phyloP scores from a whole-genome alignment of 345 rosid species.

The Aegle marmelos region DNA sequence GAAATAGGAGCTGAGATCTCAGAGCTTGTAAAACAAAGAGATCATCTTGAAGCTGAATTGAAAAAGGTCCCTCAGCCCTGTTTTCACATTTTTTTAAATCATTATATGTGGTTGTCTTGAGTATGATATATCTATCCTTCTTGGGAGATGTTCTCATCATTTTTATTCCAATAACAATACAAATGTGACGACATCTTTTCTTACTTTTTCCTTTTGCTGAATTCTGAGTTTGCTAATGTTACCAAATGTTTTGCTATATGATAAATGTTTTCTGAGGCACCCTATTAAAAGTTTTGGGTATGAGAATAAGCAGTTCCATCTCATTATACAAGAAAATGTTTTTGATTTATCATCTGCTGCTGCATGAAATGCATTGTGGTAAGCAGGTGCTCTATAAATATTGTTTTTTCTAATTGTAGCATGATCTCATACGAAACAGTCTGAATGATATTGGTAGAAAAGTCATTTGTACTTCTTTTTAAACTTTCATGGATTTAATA shows the following conservation, averaged over 20 bases:
- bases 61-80: slow-evolving; percentile 51
- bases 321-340: neutral
- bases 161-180: neutral
- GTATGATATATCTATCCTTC: neutral
- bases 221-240: neutral
- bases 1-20: slow-evolving; percentile 78
- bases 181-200: neutral
- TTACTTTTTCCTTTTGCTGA: neutral
- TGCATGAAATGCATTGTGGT: neutral
- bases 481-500: neutral
- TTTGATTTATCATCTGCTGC: neutral
- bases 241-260: neutral
- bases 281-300: neutral
- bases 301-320: neutral
- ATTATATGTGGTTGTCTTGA: neutral
- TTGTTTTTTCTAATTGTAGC: neutral
- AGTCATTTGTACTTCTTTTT: neutral
- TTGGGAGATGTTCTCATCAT: neutral
- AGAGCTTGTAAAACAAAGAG: slow-evolving; percentile 74
- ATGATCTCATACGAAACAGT: neutral
- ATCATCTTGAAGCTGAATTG: slow-evolving; percentile 87
- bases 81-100: neutral
- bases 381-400: neutral
- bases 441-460: neutral
- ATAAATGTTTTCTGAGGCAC: neutral